These are phyloP conservation scores for Suillus cothurnatus DNA, from an alignment of 768 basidiomycete genomes.

Conservation along the genomic window DNA sequence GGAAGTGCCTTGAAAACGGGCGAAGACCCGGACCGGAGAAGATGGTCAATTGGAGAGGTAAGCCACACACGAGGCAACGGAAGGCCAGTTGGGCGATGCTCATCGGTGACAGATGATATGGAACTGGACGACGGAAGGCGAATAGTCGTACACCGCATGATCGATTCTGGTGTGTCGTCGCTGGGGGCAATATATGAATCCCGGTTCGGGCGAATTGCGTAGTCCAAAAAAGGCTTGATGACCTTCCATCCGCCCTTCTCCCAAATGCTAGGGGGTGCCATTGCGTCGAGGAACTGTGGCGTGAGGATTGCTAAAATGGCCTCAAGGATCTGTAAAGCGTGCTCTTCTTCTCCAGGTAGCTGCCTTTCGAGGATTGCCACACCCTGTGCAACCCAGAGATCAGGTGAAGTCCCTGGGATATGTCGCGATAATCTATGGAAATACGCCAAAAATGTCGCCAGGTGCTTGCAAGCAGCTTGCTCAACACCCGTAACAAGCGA, in stretches of 20 bases:
- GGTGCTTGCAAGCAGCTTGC: slow-evolving; percentile 40
- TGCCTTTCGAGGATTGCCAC: slow-evolving; percentile 56
- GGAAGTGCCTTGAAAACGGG: slow-evolving; percentile 72
- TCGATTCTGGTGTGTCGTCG: slow-evolving; percentile 52
- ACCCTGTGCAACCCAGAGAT: slow-evolving; percentile 70
- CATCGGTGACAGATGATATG: slow-evolving; percentile 16
- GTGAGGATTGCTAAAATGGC: slow-evolving; percentile 17
- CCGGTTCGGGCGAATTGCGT: slow-evolving; percentile 43
- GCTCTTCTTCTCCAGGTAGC: slow-evolving; percentile 76
- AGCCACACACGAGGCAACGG: slow-evolving; percentile 67
- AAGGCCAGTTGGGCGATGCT: slow-evolving; percentile 38
- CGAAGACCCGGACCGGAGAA: slow-evolving; percentile 77
- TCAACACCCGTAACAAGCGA: slow-evolving; percentile 16
- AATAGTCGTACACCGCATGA: slow-evolving; percentile 59
- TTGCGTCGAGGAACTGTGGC: slow-evolving; percentile 18
- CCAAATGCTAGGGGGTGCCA: slow-evolving; percentile 46
- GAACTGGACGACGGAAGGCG: slow-evolving; percentile 31
- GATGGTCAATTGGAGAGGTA: slow-evolving; percentile 69
- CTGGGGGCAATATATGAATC: slow-evolving; percentile 54
- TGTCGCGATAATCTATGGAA: slow-evolving; percentile 63
- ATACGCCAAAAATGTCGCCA: slow-evolving; percentile 52
- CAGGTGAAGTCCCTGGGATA: slow-evolving; percentile 54
- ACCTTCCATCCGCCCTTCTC: slow-evolving; percentile 47
- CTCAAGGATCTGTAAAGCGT: slow-evolving; percentile 44
- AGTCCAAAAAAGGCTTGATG: slow-evolving; percentile 57